These are phyloP conservation scores for Nidula microcarpa DNA, from an alignment of 768 basidiomycete genomes.

Conservation along the genomic window DNA sequence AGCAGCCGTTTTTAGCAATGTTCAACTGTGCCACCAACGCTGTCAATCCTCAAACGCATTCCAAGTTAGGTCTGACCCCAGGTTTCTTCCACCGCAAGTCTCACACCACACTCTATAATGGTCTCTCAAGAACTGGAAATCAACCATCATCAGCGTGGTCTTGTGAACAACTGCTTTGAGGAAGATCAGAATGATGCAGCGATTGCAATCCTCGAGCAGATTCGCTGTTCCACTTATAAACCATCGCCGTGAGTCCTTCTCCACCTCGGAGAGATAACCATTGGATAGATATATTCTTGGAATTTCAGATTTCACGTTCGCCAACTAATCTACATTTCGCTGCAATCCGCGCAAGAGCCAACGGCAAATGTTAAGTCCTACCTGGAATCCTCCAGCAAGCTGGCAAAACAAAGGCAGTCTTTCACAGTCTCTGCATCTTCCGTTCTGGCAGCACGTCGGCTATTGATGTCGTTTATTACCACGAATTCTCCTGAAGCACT, in stretches of 20 bases:
- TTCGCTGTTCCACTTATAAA: slow-evolving; percentile 53
- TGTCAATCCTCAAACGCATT: neutral
- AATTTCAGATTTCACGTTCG: slow-evolving; percentile 54
- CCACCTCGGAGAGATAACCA: neutral
- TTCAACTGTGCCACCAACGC: neutral
- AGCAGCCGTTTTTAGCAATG: no score
- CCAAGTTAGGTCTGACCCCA: no score
- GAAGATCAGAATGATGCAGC: slow-evolving; percentile 75
- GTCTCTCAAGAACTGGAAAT: slow-evolving; percentile 7
- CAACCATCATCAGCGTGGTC: slow-evolving; percentile 9
- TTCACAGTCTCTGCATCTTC: slow-evolving; percentile 41
- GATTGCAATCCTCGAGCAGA: slow-evolving; percentile 56
- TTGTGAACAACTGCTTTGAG: slow-evolving; percentile 74
- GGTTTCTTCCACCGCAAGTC: no score
- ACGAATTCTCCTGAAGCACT: slow-evolving; percentile 57
- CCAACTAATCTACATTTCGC: slow-evolving; percentile 67
- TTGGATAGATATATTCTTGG: slow-evolving; percentile 5
- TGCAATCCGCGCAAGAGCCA: slow-evolving; percentile 45
- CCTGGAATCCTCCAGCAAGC: slow-evolving; percentile 48
- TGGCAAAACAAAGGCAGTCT: slow-evolving; percentile 31
- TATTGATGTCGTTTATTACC: slow-evolving; percentile 50
- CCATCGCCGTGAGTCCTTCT: slow-evolving; percentile 51
- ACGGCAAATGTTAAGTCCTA: slow-evolving; percentile 17
- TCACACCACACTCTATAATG: no score
- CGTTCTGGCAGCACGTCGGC: slow-evolving; percentile 45